phyloP scores from a whole-genome alignment of 768 basidiomycete species.

The Phanerochaete carnosa region DNA sequence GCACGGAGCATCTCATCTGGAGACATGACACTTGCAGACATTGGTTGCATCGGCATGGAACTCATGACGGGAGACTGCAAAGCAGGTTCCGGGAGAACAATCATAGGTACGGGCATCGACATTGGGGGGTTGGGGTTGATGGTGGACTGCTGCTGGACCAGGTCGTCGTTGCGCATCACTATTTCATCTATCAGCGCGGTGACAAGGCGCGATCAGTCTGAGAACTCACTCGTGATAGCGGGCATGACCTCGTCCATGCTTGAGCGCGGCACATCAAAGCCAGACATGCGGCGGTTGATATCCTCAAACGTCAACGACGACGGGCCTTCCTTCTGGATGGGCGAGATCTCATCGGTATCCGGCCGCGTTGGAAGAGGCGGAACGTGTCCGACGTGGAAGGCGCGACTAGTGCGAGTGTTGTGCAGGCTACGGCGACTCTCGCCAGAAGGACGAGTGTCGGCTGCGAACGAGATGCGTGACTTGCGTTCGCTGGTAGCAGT shows the following conservation, averaged over 20 bases:
- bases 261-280: constrained; percentile 31
- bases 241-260: constrained; percentile 62
- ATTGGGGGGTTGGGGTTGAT: constrained; percentile 23
- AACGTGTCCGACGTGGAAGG: constrained; percentile 36
- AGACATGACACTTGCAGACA: constrained; percentile 42
- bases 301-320: constrained; percentile 53
- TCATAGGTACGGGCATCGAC: constrained; percentile 40
- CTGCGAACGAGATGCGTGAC: constrained; percentile 69
- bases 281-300: constrained; percentile 51
- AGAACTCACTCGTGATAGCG: constrained; percentile 58
- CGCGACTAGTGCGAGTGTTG: constrained; percentile 40
- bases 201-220: neutral
- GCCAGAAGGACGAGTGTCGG: constrained; percentile 46
- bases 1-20: constrained; percentile 79
- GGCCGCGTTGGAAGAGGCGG: constrained; percentile 39
- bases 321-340: constrained; percentile 41
- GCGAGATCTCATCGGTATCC: constrained; percentile 36
- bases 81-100: constrained; percentile 13
- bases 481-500: constrained; percentile 42
- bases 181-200: constrained; percentile 2
- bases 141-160: constrained; percentile 23
- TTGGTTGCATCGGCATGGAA: constrained; percentile 39
- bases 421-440: constrained; percentile 39
- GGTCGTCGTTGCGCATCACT: constrained; percentile 69
- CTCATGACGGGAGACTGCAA: constrained; percentile 33